These are phyloP conservation scores for Lactifluus piperatus DNA, from an alignment of 768 basidiomycete genomes.

Conservation along the genomic window DNA sequence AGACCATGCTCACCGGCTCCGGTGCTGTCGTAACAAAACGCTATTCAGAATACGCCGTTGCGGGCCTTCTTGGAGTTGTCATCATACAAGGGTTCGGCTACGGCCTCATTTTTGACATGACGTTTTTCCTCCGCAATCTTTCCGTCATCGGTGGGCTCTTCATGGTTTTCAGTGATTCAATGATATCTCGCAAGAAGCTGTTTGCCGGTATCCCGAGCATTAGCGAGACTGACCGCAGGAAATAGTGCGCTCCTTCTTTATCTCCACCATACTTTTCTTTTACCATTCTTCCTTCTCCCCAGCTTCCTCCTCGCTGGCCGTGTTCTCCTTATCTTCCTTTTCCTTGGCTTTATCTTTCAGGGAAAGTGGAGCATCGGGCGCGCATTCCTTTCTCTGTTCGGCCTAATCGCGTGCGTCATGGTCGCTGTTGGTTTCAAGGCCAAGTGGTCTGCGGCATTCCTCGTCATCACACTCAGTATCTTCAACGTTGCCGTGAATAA, in stretches of 20 bases:
- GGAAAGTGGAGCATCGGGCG: slow-evolving; percentile 85
- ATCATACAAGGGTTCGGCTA: slow-evolving; percentile 96
- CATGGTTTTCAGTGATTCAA: slow-evolving; percentile 98
- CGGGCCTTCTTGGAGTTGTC: slow-evolving; percentile 85
- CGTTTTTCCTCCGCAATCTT: slow-evolving; percentile 99
- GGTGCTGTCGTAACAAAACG: slow-evolving; percentile 79
- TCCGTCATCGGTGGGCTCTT: slow-evolving; percentile 96
- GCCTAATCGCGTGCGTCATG: slow-evolving; percentile 88
- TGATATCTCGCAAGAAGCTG: slow-evolving; percentile 75
- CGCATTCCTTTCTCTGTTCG: slow-evolving; percentile 80
- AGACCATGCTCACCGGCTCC: slow-evolving; percentile 89
- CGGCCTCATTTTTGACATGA: slow-evolving; percentile 98
- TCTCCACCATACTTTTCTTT: slow-evolving; percentile 2
- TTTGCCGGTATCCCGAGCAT: slow-evolving; percentile 89
- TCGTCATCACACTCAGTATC: slow-evolving; percentile 81
- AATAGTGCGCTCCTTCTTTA: slow-evolving; percentile 62
- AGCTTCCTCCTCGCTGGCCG: slow-evolving; percentile 98
- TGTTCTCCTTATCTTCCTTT: slow-evolving; percentile 95
- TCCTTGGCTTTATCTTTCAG: slow-evolving; percentile 94
- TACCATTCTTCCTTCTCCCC: background rate
- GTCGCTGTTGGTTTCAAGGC: slow-evolving; percentile 99
- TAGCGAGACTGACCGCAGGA: slow-evolving; percentile 93
- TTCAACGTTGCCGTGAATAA: slow-evolving; percentile 99
- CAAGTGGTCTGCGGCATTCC: slow-evolving; percentile 95
- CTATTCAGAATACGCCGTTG: slow-evolving; percentile 82